A percentile compares a stretch with the other conserved stretches of the same genome.
These are phyloP conservation scores for Urochloa ruziziensis DNA, from an alignment of 176 grass and related monocot species.

Conservation along the genomic window DNA sequence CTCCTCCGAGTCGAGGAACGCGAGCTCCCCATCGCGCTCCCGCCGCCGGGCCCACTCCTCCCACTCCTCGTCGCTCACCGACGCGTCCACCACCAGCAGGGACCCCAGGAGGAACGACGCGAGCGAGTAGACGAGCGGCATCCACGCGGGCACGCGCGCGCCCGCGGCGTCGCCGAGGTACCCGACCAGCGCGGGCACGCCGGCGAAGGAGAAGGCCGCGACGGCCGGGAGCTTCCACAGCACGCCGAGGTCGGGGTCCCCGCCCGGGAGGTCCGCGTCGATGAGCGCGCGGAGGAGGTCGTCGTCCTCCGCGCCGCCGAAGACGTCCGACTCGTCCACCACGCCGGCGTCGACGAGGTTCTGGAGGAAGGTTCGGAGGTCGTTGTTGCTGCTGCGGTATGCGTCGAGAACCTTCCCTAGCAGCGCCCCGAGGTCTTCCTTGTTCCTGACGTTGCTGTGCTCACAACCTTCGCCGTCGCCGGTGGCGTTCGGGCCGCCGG, in stretches of 20 bases:
- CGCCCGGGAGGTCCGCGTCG: conserved; percentile 32
- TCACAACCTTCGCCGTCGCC: conserved; percentile 10
- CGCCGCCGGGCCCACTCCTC: conserved; percentile 22
- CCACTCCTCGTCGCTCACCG: conserved; percentile 38
- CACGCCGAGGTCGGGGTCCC: conserved; percentile 36
- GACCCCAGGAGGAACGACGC: conserved; percentile 32
- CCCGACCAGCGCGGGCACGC: conserved; percentile 44
- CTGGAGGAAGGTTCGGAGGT: conserved; percentile 39
- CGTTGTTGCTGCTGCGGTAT: conserved; percentile 27
- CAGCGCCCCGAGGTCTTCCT: neutral
- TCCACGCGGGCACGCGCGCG: conserved; percentile 42
- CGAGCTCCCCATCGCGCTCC: conserved; percentile 3
- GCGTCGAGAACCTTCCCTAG: conserved; percentile 22
- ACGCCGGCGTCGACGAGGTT: conserved; percentile 46
- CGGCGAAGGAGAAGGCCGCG: conserved; percentile 19
- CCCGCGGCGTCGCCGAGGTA: conserved; percentile 40
- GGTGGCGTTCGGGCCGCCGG: neutral
- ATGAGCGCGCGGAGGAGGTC: conserved; percentile 25
- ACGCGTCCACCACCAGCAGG: conserved; percentile 36
- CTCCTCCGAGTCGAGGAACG: conserved; percentile 46
- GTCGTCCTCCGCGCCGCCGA: conserved; percentile 20
- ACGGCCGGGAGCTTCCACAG: conserved; percentile 49
- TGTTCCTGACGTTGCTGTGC: neutral
- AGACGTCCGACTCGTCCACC: conserved; percentile 29
- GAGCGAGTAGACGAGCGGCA: conserved; percentile 46